Base-by-base conservation (phyloP, 768 basidiomycete species). In the Tulasnella sp. region DNA sequence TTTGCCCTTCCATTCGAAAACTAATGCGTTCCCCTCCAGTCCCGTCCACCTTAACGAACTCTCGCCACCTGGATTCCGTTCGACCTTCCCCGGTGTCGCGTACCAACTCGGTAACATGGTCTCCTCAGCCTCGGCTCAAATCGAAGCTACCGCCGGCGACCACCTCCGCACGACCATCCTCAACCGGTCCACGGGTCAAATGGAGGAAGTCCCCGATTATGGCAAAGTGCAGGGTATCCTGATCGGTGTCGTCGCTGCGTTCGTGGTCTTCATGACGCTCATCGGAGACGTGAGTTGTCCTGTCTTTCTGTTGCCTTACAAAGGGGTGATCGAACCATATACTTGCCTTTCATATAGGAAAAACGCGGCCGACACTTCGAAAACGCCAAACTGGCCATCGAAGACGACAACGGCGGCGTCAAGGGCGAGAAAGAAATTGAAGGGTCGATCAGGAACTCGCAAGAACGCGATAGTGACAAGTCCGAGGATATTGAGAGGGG, bases 21-120 rank as follows among this genome's bases (percentile, higher is more conserved):
- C 54, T 69, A 42, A 42, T 54, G 79, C 14, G 12, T n/a, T n/a
- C 36, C 3, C 9, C 31, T 72, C 85, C 86, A 87, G 89, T 81
- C 93, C 94, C 1, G 91, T 94, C 79, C 91, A 91, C 82, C 85
- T 96, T 29, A 86, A 89, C 15, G 94, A 97, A 82, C 86, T 94
- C 84, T 91, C 92, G 0, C 95, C 95, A 1, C 91, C 93, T 4
- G 94, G 93, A 0, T 96, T 95, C 86, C 87, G 95, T 76, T 92
- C 93, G 3, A 91, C 91, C 6, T 67, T 76, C 72, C 72, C 72
- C 25, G 72, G 72, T 15, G 72, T 73, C 37, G 72, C 72, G 12
- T 96, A 95, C 83, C 94, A 94, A 80, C 79, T 94, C 34, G 93
- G 94, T 58, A 94, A 93, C 83, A 89, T 89, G 88, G 86, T 92